phyloP scores from a whole-genome alignment of 2,329 filamentous ascomycete genomes.

The Alternaria sp. region DNA sequence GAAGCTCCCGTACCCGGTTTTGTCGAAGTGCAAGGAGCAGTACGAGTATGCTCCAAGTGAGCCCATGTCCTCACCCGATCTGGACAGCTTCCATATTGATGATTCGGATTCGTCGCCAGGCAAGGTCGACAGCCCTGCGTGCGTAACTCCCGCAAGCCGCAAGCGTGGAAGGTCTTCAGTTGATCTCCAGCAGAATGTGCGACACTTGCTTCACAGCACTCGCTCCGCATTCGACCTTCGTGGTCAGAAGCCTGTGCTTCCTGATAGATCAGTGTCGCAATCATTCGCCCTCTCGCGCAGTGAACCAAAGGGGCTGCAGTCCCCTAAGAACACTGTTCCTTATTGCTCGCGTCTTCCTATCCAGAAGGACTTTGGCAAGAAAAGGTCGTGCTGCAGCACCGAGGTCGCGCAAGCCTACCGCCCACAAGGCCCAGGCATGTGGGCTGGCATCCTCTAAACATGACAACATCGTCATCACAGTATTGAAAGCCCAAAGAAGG shows the following conservation, averaged over 20 bases:
- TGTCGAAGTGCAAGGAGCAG: slow-evolving; percentile 48
- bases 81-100: slow-evolving; percentile 60
- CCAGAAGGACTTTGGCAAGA: slow-evolving; percentile 60
- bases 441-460: slow-evolving; percentile 64
- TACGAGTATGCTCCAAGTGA: slow-evolving; percentile 44
- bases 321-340: slow-evolving; percentile 48
- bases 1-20: slow-evolving; percentile 50
- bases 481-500: slow-evolving; percentile 25
- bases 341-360: slow-evolving; percentile 53
- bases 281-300: slow-evolving; percentile 38
- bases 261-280: slow-evolving; percentile 46
- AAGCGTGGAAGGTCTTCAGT: slow-evolving; percentile 70
- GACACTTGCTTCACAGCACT: slow-evolving; percentile 61
- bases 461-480: slow-evolving; percentile 7
- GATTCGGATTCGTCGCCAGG: slow-evolving; percentile 41
- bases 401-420: slow-evolving; percentile 62
- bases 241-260: slow-evolving; percentile 39
- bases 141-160: slow-evolving; percentile 37
- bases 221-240: slow-evolving; percentile 50
- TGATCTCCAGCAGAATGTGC: slow-evolving; percentile 71
- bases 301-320: slow-evolving; percentile 48
- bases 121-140: slow-evolving; percentile 36
- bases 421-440: slow-evolving; percentile 68
- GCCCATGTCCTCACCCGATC: slow-evolving; percentile 48
- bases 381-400: slow-evolving; percentile 71